Base-by-base conservation (phyloP, 2,329 filamentous ascomycete species). In the Penicillium sp. region DNA sequence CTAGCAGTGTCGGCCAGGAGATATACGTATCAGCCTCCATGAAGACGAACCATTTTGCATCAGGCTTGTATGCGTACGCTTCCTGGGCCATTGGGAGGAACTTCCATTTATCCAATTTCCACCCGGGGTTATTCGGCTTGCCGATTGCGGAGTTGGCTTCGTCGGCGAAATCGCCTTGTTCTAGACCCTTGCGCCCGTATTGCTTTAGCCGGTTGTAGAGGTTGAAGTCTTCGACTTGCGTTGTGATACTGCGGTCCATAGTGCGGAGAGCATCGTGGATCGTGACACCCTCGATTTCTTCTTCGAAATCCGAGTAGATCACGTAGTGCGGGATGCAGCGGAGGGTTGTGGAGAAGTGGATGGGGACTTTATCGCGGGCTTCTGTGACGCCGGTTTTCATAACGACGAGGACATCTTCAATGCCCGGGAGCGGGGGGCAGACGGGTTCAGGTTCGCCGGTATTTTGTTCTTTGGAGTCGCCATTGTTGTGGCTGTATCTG, bases 331-430 rank as follows among this genome's bases (percentile, higher is more conserved):
- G 79, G 41, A 82, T 76, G 70, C 83, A 86, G 58, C 75, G 74
- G 20, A 85, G 73, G 0, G 82, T 82, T 1, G 81, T 82, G 49
- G 75, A 67, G 55, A 84, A 77, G 61, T 85, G 82, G 2, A 77
- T 69, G 1, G 82, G 81, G 2, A 86, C 75, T 64, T 84, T 84
- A 26, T 80, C 76, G 51, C 74, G 69, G 14, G 82, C 76, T 61
- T 86, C 83, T 7, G 81, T 82, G 15, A 83, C 82, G 51, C 83
- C 84, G 0, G 84, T 86, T 59, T 81, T 81, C 57, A 86, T 73
- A 9, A 85, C 72, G 15, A 86, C 77, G 56, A 85, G 79, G 45
- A 85, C 69, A 63, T 85, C 76, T 3, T 81, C 73, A 22, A 80
- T 70, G 12, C 76, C 77, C 9, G 75, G 69, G 3, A 76, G 57